Percentiles rank a stretch among this genome's conserved stretches.
phyloP scores from a whole-genome alignment of 2,329 filamentous ascomycete genomes.

The Sphaerulina musiva region DNA sequence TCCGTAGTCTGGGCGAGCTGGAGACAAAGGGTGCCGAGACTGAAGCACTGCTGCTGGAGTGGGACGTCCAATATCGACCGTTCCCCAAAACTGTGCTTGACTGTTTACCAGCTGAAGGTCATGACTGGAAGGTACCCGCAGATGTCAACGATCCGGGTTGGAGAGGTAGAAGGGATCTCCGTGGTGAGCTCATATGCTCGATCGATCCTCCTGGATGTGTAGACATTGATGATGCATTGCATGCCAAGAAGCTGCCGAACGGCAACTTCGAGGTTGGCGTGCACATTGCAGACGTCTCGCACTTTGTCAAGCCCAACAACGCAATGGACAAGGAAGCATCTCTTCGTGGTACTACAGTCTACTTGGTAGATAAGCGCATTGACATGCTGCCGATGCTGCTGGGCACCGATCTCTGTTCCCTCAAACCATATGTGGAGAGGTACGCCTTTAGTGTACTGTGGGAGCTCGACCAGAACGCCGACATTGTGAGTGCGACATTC shows the following conservation, averaged over 20 bases:
- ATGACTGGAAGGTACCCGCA: constrained; percentile 87
- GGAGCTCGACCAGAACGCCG: constrained; percentile 80
- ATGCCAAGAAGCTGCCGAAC: constrained; percentile 76
- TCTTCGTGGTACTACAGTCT: constrained; percentile 90
- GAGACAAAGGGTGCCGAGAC: constrained; percentile 98
- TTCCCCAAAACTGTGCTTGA: constrained; percentile 95
- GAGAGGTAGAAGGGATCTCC: constrained; percentile 75
- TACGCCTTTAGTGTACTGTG: constrained; percentile 52
- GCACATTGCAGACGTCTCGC: constrained; percentile 97
- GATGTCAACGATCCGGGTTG: constrained; percentile 76
- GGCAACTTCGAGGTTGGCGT: constrained; percentile 95
- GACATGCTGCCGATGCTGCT: constrained; percentile 98
- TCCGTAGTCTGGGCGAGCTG: constrained; percentile 83
- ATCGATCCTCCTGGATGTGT: constrained; percentile 95
- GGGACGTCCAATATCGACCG: constrained; percentile 94
- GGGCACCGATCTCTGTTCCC: constrained; percentile 89
- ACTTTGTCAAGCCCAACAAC: constrained; percentile 95
- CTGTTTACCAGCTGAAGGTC: constrained; percentile 83
- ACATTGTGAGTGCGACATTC: constrained; percentile 78
- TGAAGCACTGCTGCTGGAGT: constrained; percentile 86
- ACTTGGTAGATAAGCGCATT: constrained; percentile 96
- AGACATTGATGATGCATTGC: constrained; percentile 95
- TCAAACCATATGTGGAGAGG: constrained; percentile 94
- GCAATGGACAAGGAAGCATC: constrained; percentile 96
- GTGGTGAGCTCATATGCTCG: constrained; percentile 85